A percentile compares a stretch with the other conserved stretches of the same genome.
These are phyloP conservation scores for Phialophora macrospora DNA, from an alignment of 2,329 filamentous ascomycete species.

Conservation along the genomic window DNA sequence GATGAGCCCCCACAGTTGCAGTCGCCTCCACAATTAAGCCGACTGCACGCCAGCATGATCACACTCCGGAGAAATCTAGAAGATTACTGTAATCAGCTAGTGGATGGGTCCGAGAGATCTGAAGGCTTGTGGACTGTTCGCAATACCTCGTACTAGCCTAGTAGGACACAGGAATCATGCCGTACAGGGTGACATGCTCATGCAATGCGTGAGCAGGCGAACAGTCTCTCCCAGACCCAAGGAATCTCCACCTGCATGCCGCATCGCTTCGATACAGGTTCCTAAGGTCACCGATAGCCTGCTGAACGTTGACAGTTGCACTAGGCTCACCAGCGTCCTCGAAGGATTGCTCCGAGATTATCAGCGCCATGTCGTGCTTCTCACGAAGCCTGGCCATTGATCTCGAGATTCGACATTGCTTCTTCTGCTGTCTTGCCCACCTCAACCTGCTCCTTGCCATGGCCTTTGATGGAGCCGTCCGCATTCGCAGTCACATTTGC, in stretches of 20 bases:
- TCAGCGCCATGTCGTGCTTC: background rate
- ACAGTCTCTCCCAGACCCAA: background rate
- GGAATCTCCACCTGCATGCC: background rate
- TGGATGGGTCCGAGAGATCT: background rate
- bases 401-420: constrained; percentile 36
- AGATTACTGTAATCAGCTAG: constrained; percentile 8
- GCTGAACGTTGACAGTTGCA: background rate
- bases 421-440: constrained; percentile 36
- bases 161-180: background rate
- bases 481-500: constrained; percentile 30
- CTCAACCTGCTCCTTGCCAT: constrained; percentile 35
- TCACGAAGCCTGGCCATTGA: constrained; percentile 31
- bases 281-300: background rate
- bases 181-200: constrained; percentile 5
- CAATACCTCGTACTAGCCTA: background rate
- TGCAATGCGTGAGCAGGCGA: background rate
- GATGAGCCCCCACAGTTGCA: background rate
- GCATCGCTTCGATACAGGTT: background rate
- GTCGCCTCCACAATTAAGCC: constrained; percentile 17
- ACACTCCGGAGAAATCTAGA: constrained; percentile 1
- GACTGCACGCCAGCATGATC: background rate
- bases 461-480: constrained; percentile 36
- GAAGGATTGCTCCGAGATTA: constrained; percentile 2
- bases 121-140: background rate
- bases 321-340: background rate